Evolutionary conservation across 2,329 filamentous ascomycete species (phyloP), one percentile per base, ranked within the genome.

Genomic region (Penicillium olsonii): DNA sequence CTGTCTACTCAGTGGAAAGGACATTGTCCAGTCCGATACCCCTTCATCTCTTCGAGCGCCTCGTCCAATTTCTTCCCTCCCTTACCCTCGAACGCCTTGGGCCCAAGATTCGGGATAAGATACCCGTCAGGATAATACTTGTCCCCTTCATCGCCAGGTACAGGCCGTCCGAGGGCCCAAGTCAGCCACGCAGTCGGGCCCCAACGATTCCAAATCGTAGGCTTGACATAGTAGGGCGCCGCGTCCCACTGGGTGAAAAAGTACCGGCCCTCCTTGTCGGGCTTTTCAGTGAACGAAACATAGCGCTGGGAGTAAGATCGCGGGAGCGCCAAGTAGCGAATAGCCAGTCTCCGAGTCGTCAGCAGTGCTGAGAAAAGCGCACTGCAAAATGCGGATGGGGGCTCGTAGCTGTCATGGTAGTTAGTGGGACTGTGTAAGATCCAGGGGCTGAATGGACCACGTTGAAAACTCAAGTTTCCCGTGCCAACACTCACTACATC

Each of bases 181-280:
- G 71, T 75, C 10, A 81, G 49, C 75, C 78, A 78, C 0, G 78
- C 84, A 51, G 67, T 66, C 0, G 78, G 84, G 2, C 81, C 82
- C 83, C 81, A 90, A 50, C 82, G 80, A 60, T 78, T 82, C 81
- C 78, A 82, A 34, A 81, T 66, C 0, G 80, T 86, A 22, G 77
- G 76, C 52, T 79, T 76, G 19, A 81, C 75, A 67, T 88, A 89
- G 69, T 81, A 88, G 2, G 87, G 87, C 39, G 83, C 79, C 10
- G 82, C 80, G 20, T 84, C 76, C 68, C 83, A 88, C 31, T 73
- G 57, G 0, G 71, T 65, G 60, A 70, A 65, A 45, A 77, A 74
- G 54, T 83, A 77, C 3, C 80, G 78, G 0, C 80, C 80, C 0
- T 80, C 78, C 24, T 76, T 68, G 9, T 87, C 79, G 0, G 79